A percentile compares a stretch with the other conserved stretches of the same genome.
Conservation (phyloP, 257 asterid species). For the Solanum tarapatanum region DNA sequence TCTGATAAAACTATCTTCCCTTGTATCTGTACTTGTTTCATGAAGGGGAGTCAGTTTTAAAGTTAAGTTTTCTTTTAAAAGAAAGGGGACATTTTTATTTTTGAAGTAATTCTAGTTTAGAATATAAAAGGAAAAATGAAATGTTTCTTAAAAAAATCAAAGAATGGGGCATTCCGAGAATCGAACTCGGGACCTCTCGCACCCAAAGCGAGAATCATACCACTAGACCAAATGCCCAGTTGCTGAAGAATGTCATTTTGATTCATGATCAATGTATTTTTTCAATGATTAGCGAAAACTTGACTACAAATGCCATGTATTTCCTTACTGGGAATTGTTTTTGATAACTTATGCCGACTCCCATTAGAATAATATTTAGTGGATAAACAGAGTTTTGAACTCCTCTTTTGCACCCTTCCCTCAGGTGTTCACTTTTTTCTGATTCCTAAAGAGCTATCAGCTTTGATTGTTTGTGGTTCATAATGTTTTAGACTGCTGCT, state of each 20-base stretch:
- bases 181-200: conserved; percentile 74
- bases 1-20: not conserved
- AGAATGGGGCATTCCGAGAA: conserved; percentile 69
- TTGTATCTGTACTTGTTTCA: not conserved
- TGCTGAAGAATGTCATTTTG: not conserved
- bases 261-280: not conserved
- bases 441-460: not conserved
- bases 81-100: not conserved
- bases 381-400: not conserved
- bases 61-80: not conserved
- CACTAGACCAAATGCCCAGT: conserved; percentile 83
- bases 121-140: not conserved
- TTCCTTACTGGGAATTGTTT: not conserved
- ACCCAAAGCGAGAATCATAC: conserved; percentile 84
- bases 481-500: not conserved
- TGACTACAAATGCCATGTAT: not conserved
- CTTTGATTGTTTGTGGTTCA: not conserved
- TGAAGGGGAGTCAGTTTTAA: not conserved
- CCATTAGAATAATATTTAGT: not conserved
- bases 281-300: not conserved
- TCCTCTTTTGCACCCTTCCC: not conserved
- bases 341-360: not conserved
- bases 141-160: not conserved
- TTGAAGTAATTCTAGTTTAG: not conserved
- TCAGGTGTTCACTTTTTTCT: not conserved